Evolutionary conservation across 345 rosid species (phyloP), one percentile per base, ranked within the genome.

Genomic region (Bruguiera sexangula): DNA sequence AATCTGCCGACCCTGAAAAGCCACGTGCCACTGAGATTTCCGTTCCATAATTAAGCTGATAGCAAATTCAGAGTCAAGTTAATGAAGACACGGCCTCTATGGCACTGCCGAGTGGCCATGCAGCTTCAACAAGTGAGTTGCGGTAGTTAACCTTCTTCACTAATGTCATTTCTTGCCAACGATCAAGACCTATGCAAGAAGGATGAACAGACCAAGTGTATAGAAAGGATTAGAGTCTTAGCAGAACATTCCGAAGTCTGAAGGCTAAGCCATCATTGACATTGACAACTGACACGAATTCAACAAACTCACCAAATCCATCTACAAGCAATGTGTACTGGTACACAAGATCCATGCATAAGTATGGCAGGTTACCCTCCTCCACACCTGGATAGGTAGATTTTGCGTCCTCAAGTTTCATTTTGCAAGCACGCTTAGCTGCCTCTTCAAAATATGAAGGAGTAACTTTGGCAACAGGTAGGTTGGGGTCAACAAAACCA

Each of bases 91-190:
- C 79, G 15, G 98, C 98, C 79, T 92, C 98, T 19, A 95, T 92
- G 73, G 98, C 99, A 50, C 99, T 95, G 78, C 98, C 99, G 10
- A 95, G 78, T 20, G 99, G 99, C 99, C 99, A 95, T 13, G 98
- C 96, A 37, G 97, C 97, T 82, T 92, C 98, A n/a, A 92, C 98
- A 0, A 81, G 83, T 57, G 85, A 68, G 55, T 83, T 76, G 6
- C 85, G 81, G 57, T 92, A 95, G 73, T 84, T 73, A 46, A 95
- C 85, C 76, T 95, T 71, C 86, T 95, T 95, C 67, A 88, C 96
- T 76, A 95, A 75, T 31, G 92, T 95, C 65, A 95, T 87, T 62
- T 87, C 75, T 78, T 92, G 98, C 80, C 87, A 73, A 37, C 90
- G 84, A 80, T 86, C 88, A 64, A 95, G 74, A 53, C 86, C 99